Conservation (phyloP, 192 early-diverging fungal species). For the Coemansia sp. region DNA sequence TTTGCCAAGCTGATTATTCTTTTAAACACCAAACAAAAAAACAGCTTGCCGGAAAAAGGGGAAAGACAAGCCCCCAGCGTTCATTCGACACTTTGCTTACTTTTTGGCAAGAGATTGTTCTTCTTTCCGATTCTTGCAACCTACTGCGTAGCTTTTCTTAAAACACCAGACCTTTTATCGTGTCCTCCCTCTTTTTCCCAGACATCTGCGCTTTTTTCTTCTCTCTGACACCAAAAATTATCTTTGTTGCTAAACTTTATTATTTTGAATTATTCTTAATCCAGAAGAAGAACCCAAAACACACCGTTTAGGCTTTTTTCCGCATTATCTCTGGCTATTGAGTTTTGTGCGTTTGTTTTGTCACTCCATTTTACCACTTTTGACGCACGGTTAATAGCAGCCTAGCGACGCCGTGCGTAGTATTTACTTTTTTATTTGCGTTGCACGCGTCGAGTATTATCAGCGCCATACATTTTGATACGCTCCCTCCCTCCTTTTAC, state of each 20-base stretch:
- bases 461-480: not conserved
- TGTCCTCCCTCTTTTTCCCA: not conserved
- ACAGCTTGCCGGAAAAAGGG: not conserved
- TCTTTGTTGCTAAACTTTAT: not conserved
- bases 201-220: no score
- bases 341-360: not conserved
- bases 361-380: not conserved
- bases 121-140: not conserved
- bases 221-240: not conserved
- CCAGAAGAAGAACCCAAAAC: not conserved
- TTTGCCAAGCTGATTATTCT: slow-evolving; percentile 5
- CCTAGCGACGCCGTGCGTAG: not conserved
- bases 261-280: not conserved
- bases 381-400: not conserved
- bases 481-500: not conserved
- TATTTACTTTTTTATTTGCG: not conserved
- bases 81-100: not conserved
- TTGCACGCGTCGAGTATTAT: not conserved
- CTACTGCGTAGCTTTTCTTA: not conserved
- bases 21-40: not conserved
- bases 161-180: not conserved
- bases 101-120: not conserved
- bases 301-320: not conserved
- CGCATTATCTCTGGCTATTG: not conserved
- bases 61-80: not conserved